Conservation (phyloP, 176 grass and related monocot species). For the Rhipidocladum racemiflorum region DNA sequence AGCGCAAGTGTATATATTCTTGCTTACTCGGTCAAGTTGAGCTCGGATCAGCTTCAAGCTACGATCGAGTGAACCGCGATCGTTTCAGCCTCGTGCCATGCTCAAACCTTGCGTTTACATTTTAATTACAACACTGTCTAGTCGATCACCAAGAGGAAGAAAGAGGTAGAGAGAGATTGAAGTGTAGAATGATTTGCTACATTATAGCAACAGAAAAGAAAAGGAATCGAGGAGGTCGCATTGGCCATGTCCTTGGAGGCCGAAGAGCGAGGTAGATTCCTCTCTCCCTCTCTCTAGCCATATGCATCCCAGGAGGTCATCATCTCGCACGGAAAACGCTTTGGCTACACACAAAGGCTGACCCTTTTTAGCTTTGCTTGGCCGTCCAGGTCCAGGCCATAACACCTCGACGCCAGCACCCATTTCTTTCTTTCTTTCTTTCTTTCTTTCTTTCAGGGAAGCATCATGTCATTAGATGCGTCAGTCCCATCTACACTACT, state of each 20-base stretch:
- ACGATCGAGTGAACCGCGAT: background rate
- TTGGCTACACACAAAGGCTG: slow-evolving; percentile 6
- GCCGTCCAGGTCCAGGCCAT: too few relatives aligned
- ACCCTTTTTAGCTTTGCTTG: background rate
- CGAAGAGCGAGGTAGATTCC: background rate
- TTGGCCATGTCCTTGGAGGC: background rate
- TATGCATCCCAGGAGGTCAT: background rate
- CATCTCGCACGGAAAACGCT: slow-evolving; percentile 20
- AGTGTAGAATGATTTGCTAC: too few relatives aligned
- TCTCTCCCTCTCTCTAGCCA: background rate
- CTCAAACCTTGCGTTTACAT: background rate
- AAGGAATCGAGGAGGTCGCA: background rate
- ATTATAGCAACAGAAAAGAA: background rate
- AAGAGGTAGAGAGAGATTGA: too few relatives aligned
- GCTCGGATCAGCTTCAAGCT: background rate
- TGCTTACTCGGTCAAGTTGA: background rate
- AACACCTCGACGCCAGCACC: background rate
- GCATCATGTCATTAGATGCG: background rate
- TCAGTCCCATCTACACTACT: background rate
- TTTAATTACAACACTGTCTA: too few relatives aligned
- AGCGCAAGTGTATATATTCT: background rate
- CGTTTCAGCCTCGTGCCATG: background rate
- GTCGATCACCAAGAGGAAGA: too few relatives aligned
- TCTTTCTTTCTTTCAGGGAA: background rate
- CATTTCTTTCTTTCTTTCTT: too few relatives aligned